Conservation (phyloP, 2,329 filamentous ascomycete genomes). For the Xylaria sp. region DNA sequence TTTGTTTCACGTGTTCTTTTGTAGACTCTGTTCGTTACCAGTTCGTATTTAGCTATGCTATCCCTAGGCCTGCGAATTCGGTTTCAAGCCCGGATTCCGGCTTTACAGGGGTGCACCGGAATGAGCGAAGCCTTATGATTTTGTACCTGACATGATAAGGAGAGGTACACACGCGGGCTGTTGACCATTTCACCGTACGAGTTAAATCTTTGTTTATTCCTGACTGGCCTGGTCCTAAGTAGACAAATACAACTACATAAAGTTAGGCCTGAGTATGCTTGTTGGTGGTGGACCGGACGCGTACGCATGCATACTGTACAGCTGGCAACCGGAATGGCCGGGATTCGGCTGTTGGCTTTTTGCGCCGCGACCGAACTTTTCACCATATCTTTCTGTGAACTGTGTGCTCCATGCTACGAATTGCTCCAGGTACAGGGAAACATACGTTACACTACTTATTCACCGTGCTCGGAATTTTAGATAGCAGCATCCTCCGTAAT, state of each 20-base stretch:
- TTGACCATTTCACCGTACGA: not conserved
- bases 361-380: not conserved
- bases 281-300: constrained; percentile 3
- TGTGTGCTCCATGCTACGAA: too few relatives aligned
- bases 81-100: not conserved
- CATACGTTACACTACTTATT: too few relatives aligned
- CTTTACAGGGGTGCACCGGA: constrained; percentile 1
- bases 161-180: not conserved
- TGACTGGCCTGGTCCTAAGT: not conserved
- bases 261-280: not conserved
- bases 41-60: not conserved
- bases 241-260: too few relatives aligned
- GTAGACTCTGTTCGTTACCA: not conserved
- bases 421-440: too few relatives aligned
- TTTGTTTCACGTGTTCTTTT: not conserved
- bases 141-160: not conserved
- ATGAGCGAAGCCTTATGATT: not conserved
- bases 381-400: too few relatives aligned
- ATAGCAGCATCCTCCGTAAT: not conserved
- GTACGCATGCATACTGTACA: constrained; percentile 15
- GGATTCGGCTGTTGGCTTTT: not conserved
- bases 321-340: constrained; percentile 11
- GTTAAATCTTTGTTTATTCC: not conserved
- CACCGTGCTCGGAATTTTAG: too few relatives aligned
- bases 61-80: not conserved